Evolutionary conservation across 1,284 basidiomycete genomes (phyloP).

Genomic region (Cutaneotrichosporon cavernicola): DNA sequence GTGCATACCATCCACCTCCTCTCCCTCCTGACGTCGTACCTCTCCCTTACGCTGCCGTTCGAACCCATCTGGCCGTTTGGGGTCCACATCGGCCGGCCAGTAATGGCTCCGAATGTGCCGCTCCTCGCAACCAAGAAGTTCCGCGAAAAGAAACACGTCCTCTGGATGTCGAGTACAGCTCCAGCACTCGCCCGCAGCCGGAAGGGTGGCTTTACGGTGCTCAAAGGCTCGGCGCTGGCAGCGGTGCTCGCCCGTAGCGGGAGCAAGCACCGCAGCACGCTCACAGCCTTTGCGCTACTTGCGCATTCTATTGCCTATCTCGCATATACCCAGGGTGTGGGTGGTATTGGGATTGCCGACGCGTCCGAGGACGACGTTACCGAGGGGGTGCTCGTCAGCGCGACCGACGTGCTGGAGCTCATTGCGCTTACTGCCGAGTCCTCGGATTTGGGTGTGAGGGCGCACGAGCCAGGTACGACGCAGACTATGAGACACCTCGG

Average conservation of each 20-base stretch:
- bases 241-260: constrained; percentile 21
- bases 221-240: constrained; percentile 15
- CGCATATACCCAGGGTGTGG: constrained; percentile 46
- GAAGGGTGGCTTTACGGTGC: constrained; percentile 2
- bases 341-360: constrained; percentile 35
- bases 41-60: constrained; percentile 45
- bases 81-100: constrained; percentile 38
- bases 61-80: constrained; percentile 27
- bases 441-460: constrained; percentile 32
- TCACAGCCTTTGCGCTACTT: constrained; percentile 42
- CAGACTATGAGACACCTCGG: constrained; percentile 32
- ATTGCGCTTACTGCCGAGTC: constrained; percentile 32
- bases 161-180: constrained; percentile 45
- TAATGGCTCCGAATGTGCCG: constrained; percentile 37
- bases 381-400: constrained; percentile 30
- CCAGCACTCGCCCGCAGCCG: constrained; percentile 26
- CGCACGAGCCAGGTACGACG: constrained; percentile 42
- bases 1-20: constrained; percentile 43
- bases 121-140: constrained; percentile 41
- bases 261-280: constrained; percentile 38
- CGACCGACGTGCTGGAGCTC: constrained; percentile 37
- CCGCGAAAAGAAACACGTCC: constrained; percentile 33
- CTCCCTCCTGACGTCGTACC: constrained; percentile 41
- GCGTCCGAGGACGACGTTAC: constrained; percentile 17
- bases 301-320: constrained; percentile 46